Evolutionary conservation across 2,329 filamentous ascomycete genomes (phyloP).

Genomic region (Ceratocystis eucalypticola): DNA sequence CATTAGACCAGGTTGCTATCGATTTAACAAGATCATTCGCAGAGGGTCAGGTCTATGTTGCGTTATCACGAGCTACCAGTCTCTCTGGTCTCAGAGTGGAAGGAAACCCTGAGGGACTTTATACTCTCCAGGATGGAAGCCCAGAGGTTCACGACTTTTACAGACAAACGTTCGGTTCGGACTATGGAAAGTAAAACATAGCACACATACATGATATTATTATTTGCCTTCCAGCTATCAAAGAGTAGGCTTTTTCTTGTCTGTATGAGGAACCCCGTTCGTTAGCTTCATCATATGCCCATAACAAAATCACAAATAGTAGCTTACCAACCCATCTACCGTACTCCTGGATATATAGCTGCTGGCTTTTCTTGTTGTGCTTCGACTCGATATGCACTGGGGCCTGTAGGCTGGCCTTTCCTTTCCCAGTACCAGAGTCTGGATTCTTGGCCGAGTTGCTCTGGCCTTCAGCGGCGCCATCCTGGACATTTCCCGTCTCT

Average conservation of each 20-base stretch:
- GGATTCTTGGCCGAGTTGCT: background rate
- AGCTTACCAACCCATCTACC: constrained; percentile 2
- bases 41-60: background rate
- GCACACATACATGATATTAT: background rate
- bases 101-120: background rate
- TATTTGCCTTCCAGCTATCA: background rate
- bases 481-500: background rate
- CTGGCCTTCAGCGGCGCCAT: background rate
- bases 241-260: background rate
- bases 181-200: background rate
- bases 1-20: background rate
- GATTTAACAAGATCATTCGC: background rate
- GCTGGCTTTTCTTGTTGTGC: background rate
- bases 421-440: background rate
- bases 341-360: constrained; percentile 1
- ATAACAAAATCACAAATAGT: background rate
- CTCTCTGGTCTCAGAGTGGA: background rate
- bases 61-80: background rate
- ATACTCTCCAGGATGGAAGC: background rate
- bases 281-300: background rate
- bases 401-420: background rate
- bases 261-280: background rate
- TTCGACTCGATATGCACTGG: constrained; percentile 2
- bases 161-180: background rate
- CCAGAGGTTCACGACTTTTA: background rate